Evolutionary conservation across 257 asterid genomes (phyloP), one percentile per base, ranked within the genome.

Genomic region (Henckelia pumila): DNA sequence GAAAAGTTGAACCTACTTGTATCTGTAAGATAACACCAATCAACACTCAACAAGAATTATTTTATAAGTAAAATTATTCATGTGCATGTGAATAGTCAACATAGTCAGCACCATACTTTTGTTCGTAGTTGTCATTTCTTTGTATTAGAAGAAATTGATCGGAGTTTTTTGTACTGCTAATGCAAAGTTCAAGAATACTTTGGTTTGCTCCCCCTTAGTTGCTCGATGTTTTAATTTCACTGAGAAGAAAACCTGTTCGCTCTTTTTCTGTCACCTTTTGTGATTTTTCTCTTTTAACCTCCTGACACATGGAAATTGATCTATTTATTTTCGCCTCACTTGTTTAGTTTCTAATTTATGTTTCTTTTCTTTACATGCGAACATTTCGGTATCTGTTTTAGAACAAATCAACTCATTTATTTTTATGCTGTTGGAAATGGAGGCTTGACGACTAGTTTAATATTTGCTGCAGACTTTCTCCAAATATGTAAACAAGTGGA

Each of bases 401-500:
- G 44, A 56, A 63, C 71, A 35, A 22, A 59, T 30, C 47, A 11
- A 20, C 69, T 9, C 23, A 0, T 19, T 55, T 32, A 13, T 29
- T 33, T 35, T 66, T 17, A 49, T 60, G 11, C 21, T 20, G 8
- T 32, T 68, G 59, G 69, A 30, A 59, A 28, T 57, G 37, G 61
- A 83, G 59, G 66, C 67, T 16, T 79, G 64, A 69, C 44, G 37
- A 33, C 17, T 63, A 70, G 66, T 44, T 61, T 66, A 17, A 77
- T 35, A 50, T 65, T 76, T 32, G 63, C 63, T 78, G 77, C 82
- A 90, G 96, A 82, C 85, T 66, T 90, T 90, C 71, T 61, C 91
- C 71, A 85, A 73, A 85, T 86, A 83, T 65, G 95, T 90, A 23
- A 83, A 79, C 74, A 90, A 90, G 81, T 90, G 96, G 96, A 90